Conservation (phyloP, 2,329 filamentous ascomycete species). For the Lojkania enalia region DNA sequence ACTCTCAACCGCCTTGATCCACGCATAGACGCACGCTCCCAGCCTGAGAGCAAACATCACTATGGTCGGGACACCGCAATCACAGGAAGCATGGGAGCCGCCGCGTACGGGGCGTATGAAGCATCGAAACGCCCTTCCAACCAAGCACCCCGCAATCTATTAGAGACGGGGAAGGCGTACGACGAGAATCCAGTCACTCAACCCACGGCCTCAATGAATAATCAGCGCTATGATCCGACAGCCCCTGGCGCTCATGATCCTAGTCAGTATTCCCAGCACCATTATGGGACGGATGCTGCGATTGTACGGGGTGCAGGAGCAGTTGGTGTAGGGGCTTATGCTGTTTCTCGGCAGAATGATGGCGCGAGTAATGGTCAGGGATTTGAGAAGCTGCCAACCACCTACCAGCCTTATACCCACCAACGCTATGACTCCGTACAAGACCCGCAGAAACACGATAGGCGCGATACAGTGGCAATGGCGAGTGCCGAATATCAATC, state of each 20-base stretch:
- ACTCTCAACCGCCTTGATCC: slow-evolving; percentile 32
- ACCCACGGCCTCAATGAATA: slow-evolving; percentile 31
- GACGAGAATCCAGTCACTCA: slow-evolving; percentile 35
- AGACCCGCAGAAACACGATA: slow-evolving; percentile 27
- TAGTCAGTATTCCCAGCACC: slow-evolving; percentile 16
- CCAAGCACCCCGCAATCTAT: slow-evolving; percentile 24
- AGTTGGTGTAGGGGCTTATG: slow-evolving; percentile 15
- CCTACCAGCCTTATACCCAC: slow-evolving; percentile 9
- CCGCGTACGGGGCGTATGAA: slow-evolving; percentile 14
- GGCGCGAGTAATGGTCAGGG: slow-evolving; percentile 1
- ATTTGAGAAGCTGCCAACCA: slow-evolving; percentile 5
- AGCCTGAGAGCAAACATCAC: slow-evolving; percentile 10
- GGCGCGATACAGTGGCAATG: slow-evolving; percentile 30
- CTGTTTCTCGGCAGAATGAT: slow-evolving; percentile 1
- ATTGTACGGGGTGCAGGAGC: slow-evolving; percentile 22
- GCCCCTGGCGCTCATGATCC: slow-evolving; percentile 25
- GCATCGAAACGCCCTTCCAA: slow-evolving; percentile 18
- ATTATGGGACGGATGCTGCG: slow-evolving; percentile 29
- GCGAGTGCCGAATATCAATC: slow-evolving; percentile 28
- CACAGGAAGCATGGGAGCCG: slow-evolving; percentile 12
- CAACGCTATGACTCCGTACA: slow-evolving; percentile 26
- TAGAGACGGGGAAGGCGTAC: slow-evolving; percentile 31
- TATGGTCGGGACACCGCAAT: slow-evolving; percentile 24
- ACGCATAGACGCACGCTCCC: slow-evolving; percentile 25
- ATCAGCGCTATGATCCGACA: slow-evolving; percentile 37